Conservation (phyloP, 441 rosid species). For the Brassica balearica region DNA sequence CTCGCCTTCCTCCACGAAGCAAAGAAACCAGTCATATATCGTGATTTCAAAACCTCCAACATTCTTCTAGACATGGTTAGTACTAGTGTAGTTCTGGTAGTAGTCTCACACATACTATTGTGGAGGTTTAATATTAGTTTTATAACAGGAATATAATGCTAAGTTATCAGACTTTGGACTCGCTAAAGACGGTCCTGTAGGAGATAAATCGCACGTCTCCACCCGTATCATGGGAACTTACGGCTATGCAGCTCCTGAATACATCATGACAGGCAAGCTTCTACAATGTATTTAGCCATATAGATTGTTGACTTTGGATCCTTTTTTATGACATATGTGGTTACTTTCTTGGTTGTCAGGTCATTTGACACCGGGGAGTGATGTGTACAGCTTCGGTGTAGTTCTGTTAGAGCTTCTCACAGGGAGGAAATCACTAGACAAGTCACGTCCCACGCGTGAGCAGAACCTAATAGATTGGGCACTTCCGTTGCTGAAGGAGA, state of each 20-base stretch:
- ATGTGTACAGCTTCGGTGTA: slow-evolving; percentile 91
- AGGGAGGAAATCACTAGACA: slow-evolving; percentile 89
- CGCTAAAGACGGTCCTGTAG: slow-evolving; percentile 81
- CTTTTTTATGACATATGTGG: slow-evolving; percentile 6
- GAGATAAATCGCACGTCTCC: slow-evolving; percentile 79
- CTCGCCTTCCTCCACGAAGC: slow-evolving; percentile 82
- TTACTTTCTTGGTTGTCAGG: slow-evolving; percentile 49
- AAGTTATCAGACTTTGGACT: slow-evolving; percentile 80
- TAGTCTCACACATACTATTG: slow-evolving; percentile 4
- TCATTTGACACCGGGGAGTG: slow-evolving; percentile 88
- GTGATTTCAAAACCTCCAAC: slow-evolving; percentile 80
- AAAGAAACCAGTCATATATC: slow-evolving; percentile 75
- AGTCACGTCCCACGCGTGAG: slow-evolving; percentile 78
- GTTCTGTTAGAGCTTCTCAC: slow-evolving; percentile 89
- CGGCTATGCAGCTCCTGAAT: slow-evolving; percentile 82
- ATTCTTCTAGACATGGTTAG: slow-evolving; percentile 68
- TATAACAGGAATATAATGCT: slow-evolving; percentile 69
- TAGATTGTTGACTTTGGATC: slow-evolving; percentile 9
- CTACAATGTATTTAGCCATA: background rate
- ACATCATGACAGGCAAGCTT: slow-evolving; percentile 70
- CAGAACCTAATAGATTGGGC: slow-evolving; percentile 96
- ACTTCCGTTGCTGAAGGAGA: slow-evolving; percentile 83
- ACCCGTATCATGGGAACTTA: slow-evolving; percentile 84
- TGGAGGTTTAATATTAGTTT: slow-evolving; percentile 24
- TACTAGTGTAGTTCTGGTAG: background rate